Conservation (phyloP, 2,329 filamentous ascomycete genomes). For the Teratosphaeria destructans region DNA sequence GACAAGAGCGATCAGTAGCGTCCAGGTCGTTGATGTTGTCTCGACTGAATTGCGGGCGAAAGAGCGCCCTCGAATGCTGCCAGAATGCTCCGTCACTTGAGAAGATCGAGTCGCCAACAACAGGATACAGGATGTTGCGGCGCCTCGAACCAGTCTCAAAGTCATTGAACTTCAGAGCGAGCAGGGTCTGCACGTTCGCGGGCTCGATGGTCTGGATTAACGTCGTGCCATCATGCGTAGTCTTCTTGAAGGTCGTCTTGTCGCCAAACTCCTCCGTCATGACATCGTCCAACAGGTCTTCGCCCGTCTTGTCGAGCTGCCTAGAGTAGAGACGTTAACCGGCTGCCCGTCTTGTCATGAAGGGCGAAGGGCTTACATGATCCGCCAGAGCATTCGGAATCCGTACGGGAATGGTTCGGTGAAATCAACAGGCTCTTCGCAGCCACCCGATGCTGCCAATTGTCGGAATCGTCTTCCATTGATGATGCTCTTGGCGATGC, state of each 20-base stretch:
- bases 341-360: neutral
- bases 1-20: constrained; percentile 26
- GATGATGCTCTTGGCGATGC: neutral
- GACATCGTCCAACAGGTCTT: constrained; percentile 14
- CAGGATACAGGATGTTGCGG: constrained; percentile 18
- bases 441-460: neutral
- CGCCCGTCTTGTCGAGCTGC: constrained; percentile 4
- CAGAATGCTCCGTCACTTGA: constrained; percentile 26
- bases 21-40: constrained; percentile 29
- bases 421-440: neutral
- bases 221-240: constrained; percentile 5
- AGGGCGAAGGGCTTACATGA: neutral
- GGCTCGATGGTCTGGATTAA: constrained; percentile 29
- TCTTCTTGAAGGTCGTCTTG: neutral
- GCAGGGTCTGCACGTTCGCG: constrained; percentile 27
- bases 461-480: neutral
- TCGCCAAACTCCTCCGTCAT: constrained; percentile 4
- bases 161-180: constrained; percentile 23
- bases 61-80: constrained; percentile 25
- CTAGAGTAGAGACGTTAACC: neutral
- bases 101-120: constrained; percentile 26
- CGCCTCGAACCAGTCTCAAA: constrained; percentile 21
- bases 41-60: constrained; percentile 29
- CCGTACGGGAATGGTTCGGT: neutral
- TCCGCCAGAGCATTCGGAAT: neutral